Evolutionary conservation across 495 filamentous ascomycete species (phyloP).

Genomic region (Trypethelium eluteriae): DNA sequence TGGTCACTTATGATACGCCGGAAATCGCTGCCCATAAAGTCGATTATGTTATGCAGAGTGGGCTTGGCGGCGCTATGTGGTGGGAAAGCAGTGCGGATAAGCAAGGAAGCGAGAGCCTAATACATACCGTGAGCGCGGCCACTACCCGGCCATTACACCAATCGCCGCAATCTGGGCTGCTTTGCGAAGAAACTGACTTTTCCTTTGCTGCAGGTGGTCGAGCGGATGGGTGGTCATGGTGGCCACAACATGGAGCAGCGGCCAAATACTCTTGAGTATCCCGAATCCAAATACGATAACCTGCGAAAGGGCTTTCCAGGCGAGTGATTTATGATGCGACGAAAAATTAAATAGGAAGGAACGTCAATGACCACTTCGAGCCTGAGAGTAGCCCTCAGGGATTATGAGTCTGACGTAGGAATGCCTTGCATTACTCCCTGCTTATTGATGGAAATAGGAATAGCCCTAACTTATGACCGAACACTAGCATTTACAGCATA

Average conservation of each 20-base stretch:
- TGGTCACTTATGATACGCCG: slow-evolving; percentile 72
- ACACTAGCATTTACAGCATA: too few species aligned
- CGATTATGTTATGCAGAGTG: slow-evolving; percentile 52
- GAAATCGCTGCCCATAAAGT: slow-evolving; percentile 54
- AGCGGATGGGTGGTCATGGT: slow-evolving; percentile 21
- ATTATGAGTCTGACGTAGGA: neutral
- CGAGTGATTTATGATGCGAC: slow-evolving; percentile 14
- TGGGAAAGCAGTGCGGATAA: slow-evolving; percentile 82
- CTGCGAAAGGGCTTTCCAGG: slow-evolving; percentile 24
- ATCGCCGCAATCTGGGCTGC: neutral
- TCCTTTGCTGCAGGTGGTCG: neutral
- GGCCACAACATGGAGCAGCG: slow-evolving; percentile 24
- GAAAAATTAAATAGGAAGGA: neutral
- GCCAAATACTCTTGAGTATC: slow-evolving; percentile 25
- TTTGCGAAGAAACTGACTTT: neutral
- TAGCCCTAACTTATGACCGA: too few species aligned
- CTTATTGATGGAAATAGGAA: too few species aligned
- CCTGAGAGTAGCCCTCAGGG: neutral
- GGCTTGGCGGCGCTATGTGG: slow-evolving; percentile 78
- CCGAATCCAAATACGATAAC: slow-evolving; percentile 29
- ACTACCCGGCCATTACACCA: too few species aligned
- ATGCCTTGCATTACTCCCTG: too few species aligned
- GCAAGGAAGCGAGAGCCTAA: slow-evolving; percentile 32
- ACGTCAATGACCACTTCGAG: neutral
- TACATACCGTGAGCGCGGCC: slow-evolving; percentile 6